These are phyloP conservation scores for Ceratobasidium sp. DNA, from an alignment of 1,284 basidiomycete genomes.

Conservation along the genomic window DNA sequence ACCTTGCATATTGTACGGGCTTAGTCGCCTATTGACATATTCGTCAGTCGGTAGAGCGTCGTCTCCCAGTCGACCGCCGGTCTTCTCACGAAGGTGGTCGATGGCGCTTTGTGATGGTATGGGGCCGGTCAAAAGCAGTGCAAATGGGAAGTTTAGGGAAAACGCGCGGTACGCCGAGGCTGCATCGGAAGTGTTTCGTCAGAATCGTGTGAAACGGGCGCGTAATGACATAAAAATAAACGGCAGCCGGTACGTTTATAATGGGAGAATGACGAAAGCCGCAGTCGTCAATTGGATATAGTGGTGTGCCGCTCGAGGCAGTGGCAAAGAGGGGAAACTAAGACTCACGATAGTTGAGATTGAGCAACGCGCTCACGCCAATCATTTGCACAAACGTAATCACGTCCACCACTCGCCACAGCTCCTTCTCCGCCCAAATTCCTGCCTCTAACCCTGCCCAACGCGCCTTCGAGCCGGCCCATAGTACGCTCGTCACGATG, in stretches of 20 bases:
- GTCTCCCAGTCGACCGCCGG: conserved; percentile 76
- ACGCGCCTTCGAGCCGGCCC: conserved; percentile 7
- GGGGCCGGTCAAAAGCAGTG: conserved; percentile 77
- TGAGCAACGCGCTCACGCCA: conserved; percentile 75
- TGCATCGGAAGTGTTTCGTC: neutral
- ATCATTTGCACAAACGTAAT: conserved; percentile 84
- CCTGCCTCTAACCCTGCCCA: conserved; percentile 6
- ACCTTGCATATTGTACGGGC: conserved; percentile 68
- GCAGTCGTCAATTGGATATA: neutral
- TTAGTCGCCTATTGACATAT: conserved; percentile 77
- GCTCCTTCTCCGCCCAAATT: conserved; percentile 28
- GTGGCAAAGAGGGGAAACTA: neutral
- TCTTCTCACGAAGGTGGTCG: conserved; percentile 77
- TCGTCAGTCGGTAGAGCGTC: conserved; percentile 64
- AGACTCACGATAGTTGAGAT: conserved; percentile 69
- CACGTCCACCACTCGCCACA: conserved; percentile 73
- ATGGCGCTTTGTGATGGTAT: conserved; percentile 73
- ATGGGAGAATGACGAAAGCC: neutral
- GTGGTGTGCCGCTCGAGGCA: neutral
- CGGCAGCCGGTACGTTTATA: too few species aligned
- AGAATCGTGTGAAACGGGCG: neutral
- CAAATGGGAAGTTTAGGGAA: conserved; percentile 80
- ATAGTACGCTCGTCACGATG: conserved; percentile 52
- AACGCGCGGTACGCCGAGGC: conserved; percentile 31
- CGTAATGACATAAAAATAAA: too few species aligned